Conservation (phyloP, 2,329 filamentous ascomycete genomes). For the Penicillium sp. region DNA sequence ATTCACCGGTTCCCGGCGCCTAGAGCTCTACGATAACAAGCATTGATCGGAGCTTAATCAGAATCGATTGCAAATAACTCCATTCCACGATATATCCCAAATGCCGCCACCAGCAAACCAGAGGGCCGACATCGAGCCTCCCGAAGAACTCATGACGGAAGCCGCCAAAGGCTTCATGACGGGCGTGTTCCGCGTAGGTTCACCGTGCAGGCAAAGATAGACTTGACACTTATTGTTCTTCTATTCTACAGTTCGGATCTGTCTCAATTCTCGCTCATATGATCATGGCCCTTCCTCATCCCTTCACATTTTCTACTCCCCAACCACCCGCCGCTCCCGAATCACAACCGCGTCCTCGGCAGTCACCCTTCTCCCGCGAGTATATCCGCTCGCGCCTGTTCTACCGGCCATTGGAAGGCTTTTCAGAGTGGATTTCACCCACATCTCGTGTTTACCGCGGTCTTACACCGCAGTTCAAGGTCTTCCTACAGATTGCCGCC, state of each 20-base stretch:
- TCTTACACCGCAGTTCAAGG: slow-evolving; percentile 48
- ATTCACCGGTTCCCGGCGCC: neutral
- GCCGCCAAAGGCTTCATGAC: slow-evolving; percentile 42
- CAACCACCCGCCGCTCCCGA: slow-evolving; percentile 24
- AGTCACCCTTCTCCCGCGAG: slow-evolving; percentile 29
- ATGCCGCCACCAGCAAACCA: slow-evolving; percentile 44
- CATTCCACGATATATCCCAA: slow-evolving; percentile 2
- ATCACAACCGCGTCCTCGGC: slow-evolving; percentile 16
- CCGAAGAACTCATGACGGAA: slow-evolving; percentile 40
- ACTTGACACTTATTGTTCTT: neutral
- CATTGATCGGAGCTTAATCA: neutral
- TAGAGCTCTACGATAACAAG: neutral
- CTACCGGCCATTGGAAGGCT: slow-evolving; percentile 44
- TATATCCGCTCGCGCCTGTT: slow-evolving; percentile 31
- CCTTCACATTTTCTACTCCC: slow-evolving; percentile 38
- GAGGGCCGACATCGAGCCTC: slow-evolving; percentile 39
- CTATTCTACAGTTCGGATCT: slow-evolving; percentile 37
- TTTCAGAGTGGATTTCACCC: slow-evolving; percentile 47
- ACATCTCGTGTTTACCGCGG: slow-evolving; percentile 44
- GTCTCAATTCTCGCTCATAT: slow-evolving; percentile 46
- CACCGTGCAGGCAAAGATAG: neutral
- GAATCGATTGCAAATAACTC: neutral
- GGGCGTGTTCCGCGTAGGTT: slow-evolving; percentile 41
- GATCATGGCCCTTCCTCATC: slow-evolving; percentile 42
- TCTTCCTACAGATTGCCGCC: slow-evolving; percentile 45